Percentiles rank a stretch among this genome's conserved stretches.
Conservation (phyloP, 306 rosid genomes). For the Phaseolus lunatus region DNA sequence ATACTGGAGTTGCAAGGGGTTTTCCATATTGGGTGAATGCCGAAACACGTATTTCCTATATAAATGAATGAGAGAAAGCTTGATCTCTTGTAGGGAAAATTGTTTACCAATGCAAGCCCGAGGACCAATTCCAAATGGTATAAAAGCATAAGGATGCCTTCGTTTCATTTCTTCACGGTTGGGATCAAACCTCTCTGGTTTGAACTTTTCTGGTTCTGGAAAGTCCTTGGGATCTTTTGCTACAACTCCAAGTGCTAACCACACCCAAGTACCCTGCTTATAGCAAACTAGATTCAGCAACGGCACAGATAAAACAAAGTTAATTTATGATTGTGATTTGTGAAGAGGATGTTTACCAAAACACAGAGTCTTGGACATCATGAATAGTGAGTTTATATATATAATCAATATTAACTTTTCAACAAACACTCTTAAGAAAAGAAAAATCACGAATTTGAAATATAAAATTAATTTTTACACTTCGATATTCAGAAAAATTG, state of each 20-base stretch:
- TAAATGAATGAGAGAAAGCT: conserved; percentile 84
- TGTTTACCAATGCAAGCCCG: conserved; percentile 90
- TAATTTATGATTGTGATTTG: not conserved
- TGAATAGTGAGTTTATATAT: too few species aligned
- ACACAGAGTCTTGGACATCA: not conserved
- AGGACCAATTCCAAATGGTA: conserved; percentile 95
- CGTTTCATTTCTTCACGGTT: conserved; percentile 72
- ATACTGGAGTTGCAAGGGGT: conserved; percentile 77
- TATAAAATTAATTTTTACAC: too few species aligned
- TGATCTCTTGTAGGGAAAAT: conserved; percentile 78
- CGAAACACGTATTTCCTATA: conserved; percentile 76
- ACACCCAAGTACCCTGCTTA: conserved; percentile 95
- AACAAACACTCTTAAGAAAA: not conserved
- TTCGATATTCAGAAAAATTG: too few species aligned
- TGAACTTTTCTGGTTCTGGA: conserved; percentile 93
- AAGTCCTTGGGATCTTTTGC: conserved; percentile 86
- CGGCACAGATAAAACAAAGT: not conserved
- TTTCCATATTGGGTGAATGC: conserved; percentile 86
- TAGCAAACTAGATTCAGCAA: conserved; percentile 12
- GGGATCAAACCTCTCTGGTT: conserved; percentile 92
- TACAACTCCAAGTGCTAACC: conserved; percentile 91
- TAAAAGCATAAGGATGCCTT: conserved; percentile 86
- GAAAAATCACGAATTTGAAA: too few species aligned
- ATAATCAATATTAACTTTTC: not conserved
- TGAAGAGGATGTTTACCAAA: not conserved